phyloP scores from a whole-genome alignment of 2,329 filamentous ascomycete genomes.

The Diaporthe helianthi region DNA sequence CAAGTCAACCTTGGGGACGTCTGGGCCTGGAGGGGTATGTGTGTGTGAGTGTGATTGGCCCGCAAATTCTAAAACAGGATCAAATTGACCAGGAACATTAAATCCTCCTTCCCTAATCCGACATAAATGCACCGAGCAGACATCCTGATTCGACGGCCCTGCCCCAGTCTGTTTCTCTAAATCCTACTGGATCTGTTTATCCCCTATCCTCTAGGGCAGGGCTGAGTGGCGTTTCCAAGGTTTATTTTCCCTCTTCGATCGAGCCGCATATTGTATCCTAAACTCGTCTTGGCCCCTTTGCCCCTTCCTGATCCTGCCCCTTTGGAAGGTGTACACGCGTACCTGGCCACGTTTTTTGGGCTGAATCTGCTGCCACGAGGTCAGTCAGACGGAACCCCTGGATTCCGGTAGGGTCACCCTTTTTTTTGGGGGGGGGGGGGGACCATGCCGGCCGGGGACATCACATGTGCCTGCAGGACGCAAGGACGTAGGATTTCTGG shows the following conservation, averaged over 20 bases:
- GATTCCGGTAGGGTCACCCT: background rate
- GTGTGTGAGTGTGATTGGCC: constrained; percentile 3
- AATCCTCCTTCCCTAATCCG: background rate
- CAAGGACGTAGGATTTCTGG: background rate
- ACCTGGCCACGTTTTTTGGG: constrained; percentile 7
- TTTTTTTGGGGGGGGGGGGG: background rate
- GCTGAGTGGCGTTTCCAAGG: background rate
- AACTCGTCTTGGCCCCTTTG: background rate
- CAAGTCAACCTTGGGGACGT: too few relatives aligned
- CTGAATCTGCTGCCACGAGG: constrained; percentile 17
- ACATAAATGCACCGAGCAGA: background rate
- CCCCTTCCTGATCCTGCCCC: background rate
- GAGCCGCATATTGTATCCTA: background rate
- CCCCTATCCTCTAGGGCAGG: background rate
- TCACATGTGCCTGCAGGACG: background rate
- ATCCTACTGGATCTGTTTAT: background rate
- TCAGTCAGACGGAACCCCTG: background rate
- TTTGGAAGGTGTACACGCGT: background rate
- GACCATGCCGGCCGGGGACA: background rate
- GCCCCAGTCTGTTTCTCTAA: background rate
- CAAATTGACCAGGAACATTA: background rate
- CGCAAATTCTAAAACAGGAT: constrained; percentile 16
- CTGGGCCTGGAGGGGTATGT: background rate
- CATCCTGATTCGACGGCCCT: background rate
- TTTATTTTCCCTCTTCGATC: too few relatives aligned